Evolutionary conservation across 495 filamentous ascomycete species (phyloP), one percentile per base, ranked within the genome.

Genomic region (Glarea lozoyensis): DNA sequence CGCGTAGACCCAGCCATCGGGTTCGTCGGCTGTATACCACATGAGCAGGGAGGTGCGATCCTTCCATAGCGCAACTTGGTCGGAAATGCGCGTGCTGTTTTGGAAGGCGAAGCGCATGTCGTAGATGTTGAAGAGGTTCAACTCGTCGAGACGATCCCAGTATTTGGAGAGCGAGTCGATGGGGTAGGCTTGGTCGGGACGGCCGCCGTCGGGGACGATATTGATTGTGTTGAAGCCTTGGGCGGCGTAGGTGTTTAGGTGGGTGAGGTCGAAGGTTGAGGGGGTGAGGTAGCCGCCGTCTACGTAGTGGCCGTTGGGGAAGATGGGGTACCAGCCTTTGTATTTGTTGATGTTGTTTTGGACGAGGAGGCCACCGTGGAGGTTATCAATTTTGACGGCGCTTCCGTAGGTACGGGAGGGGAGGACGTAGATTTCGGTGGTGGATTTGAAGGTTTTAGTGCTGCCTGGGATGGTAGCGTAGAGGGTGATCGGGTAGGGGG

Each of bases 21-120:
- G 80, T 45, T 86, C 81, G 45, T 87, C 81, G 2, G 69, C 74
- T 0, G 70, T 76, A 65, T 83, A 86, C 60, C 79, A 86, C 5
- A 73, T 64, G 15, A 82, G 70, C 3, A 85, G 57, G n/a, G 63
- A 70, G 5, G 66, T 69, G 10, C 65, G 64, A n/a, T 67, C 48
- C 37, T 69, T 69, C 22, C 78, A 67, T 3, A 58, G 54, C 4
- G 64, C 56, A 31, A 84, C 69, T 32, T 79, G 73, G 25, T 68
- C 54, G 5, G 54, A 52, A 0, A 83, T 68, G 16, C 64, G 59
- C 1, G 67, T 72, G 1, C 63, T 48, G 51, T 84, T 82, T 49
- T 69, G 68, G 59, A 78, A 83, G 3, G 65, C 67, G 45, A 71
- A 66, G 0, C 81, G 70, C 60, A 85, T 70, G 47, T 81, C 73